Percentiles rank a stretch among this genome's conserved stretches.
Evolutionary conservation across 2,329 filamentous ascomycete genomes (phyloP).

Genomic region (Aspergillus sp.): DNA sequence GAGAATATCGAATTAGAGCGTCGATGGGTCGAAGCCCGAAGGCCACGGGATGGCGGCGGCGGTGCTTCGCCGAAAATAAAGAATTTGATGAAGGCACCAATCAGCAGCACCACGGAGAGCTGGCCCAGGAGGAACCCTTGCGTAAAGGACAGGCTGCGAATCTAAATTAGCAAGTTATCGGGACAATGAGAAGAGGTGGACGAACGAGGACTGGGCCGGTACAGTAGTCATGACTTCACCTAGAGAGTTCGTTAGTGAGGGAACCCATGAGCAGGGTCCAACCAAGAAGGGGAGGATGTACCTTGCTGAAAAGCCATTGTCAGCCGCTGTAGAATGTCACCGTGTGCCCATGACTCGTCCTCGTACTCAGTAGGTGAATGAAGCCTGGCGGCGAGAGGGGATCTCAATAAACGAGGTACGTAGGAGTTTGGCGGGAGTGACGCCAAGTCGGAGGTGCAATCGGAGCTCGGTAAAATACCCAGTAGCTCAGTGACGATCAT

Average conservation of each 20-base stretch:
- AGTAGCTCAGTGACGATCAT: not conserved
- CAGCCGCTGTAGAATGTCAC: slow-evolving; percentile 22
- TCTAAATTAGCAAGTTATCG: slow-evolving; percentile 3
- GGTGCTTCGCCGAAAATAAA: slow-evolving; percentile 98
- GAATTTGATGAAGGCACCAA: slow-evolving; percentile 97
- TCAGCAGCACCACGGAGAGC: slow-evolving; percentile 83
- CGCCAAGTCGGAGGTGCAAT: slow-evolving; percentile 7
- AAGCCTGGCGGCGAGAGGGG: not conserved
- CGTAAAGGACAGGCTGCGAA: slow-evolving; percentile 75
- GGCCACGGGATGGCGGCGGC: slow-evolving; percentile 75
- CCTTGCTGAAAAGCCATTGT: slow-evolving; percentile 36
- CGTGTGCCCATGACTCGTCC: slow-evolving; percentile 25
- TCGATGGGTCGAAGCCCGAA: slow-evolving; percentile 76
- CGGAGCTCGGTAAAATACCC: not conserved
- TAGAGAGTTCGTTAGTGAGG: slow-evolving; percentile 20
- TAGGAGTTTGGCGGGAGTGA: not conserved
- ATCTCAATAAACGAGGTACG: not conserved
- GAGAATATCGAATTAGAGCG: slow-evolving; percentile 65
- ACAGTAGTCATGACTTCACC: slow-evolving; percentile 29
- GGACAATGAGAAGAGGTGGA: slow-evolving; percentile 2
- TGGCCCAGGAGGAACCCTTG: slow-evolving; percentile 93
- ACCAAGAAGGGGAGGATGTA: slow-evolving; percentile 10
- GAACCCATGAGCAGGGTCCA: not conserved
- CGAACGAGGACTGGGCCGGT: slow-evolving; percentile 45
- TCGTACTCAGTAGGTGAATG: slow-evolving; percentile 12